Evolutionary conservation across 805 yeast genomes (phyloP).

Genomic region (Alloascoidea hylecoeti): DNA sequence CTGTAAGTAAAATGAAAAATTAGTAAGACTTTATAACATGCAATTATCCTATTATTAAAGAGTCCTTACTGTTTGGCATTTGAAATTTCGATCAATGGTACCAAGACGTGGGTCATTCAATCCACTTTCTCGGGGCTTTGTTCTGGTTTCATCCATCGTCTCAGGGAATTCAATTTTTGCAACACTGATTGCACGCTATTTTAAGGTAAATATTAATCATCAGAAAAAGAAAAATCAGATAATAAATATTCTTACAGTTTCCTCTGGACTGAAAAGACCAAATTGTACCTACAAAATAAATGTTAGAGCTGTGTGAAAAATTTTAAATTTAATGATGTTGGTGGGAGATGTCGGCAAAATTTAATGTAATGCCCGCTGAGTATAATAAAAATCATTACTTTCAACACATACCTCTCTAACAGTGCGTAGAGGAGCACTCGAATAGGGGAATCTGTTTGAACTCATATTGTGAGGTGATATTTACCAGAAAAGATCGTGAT

Average conservation of each 20-base stretch:
- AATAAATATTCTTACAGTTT: slow-evolving; percentile 31
- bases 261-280: slow-evolving; percentile 96
- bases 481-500: too few species aligned
- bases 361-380: too few species aligned
- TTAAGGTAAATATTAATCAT: slow-evolving; percentile 3
- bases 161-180: slow-evolving; percentile 98
- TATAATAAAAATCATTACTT: not conserved
- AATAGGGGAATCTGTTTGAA: slow-evolving; percentile 94
- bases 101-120: slow-evolving; percentile 95
- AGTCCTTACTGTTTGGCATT: slow-evolving; percentile 70
- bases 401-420: slow-evolving; percentile 70
- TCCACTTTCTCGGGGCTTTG: slow-evolving; percentile 93
- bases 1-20: slow-evolving; percentile 11
- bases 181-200: slow-evolving; percentile 82
- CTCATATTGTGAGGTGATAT: too few species aligned
- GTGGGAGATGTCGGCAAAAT: not conserved
- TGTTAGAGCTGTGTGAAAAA: not conserved
- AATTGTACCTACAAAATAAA: slow-evolving; percentile 54
- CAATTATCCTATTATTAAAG: not conserved
- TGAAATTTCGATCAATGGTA: slow-evolving; percentile 90
- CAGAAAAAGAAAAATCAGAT: slow-evolving; percentile 3
- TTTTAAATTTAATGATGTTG: slow-evolving; percentile 7
- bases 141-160: slow-evolving; percentile 97
- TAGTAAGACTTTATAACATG: slow-evolving; percentile 2
- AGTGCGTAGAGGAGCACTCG: slow-evolving; percentile 96